phyloP scores from a whole-genome alignment of 129 eudicot species.

The Logfia minima region DNA sequence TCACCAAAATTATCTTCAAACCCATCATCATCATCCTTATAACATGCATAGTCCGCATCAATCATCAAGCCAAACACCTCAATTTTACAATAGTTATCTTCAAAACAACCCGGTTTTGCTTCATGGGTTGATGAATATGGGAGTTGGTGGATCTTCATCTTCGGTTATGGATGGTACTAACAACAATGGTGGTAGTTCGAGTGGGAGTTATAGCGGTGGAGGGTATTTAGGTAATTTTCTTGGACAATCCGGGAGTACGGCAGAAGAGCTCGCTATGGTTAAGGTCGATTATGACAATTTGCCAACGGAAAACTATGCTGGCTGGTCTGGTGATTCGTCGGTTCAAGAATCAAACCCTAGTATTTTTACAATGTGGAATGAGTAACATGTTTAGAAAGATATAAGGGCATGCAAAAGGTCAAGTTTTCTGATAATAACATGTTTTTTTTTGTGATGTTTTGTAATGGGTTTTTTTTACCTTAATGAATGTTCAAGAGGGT shows the following conservation, averaged over 20 bases:
- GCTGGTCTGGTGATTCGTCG: constrained; percentile 78
- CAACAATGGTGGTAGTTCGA: constrained; percentile 59
- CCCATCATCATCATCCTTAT: constrained; percentile 75
- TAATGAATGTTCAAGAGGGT: constrained; percentile 35
- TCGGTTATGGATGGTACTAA: constrained; percentile 56
- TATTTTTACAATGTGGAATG: constrained; percentile 97
- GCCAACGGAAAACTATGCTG: constrained; percentile 57
- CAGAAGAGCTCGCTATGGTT: constrained; percentile 57
- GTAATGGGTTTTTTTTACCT: constrained; percentile 30
- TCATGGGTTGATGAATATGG: constrained; percentile 87
- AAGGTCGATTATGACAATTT: constrained; percentile 84
- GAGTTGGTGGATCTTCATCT: constrained; percentile 57
- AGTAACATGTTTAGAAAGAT: constrained; percentile 38
- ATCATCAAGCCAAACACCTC: constrained; percentile 42
- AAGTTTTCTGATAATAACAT: constrained; percentile 39
- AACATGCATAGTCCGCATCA: constrained; percentile 46
- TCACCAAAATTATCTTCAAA: constrained; percentile 62
- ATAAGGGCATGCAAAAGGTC: constrained; percentile 29
- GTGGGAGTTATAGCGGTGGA: constrained; percentile 48
- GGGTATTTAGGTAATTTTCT: constrained; percentile 61
- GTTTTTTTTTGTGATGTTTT: constrained; percentile 14
- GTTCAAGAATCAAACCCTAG: constrained; percentile 74
- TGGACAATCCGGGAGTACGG: constrained; percentile 47
- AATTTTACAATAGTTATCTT: constrained; percentile 53
- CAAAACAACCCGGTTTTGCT: constrained; percentile 68